Base-by-base conservation (phyloP, 805 yeast genomes). In the Yarrowia sp. region DNA sequence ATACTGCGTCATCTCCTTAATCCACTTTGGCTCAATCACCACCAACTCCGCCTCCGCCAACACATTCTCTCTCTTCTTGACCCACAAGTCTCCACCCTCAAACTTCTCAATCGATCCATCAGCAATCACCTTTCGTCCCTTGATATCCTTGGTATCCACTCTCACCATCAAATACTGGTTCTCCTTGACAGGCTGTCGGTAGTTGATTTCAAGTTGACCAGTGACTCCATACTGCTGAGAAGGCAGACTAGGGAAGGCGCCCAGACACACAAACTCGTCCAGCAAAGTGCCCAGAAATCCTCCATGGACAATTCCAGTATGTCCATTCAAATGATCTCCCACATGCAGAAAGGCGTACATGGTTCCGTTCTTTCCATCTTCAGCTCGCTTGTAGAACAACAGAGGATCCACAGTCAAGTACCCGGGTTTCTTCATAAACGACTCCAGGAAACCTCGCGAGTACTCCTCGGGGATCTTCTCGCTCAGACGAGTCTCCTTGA, bases 1-100 rank as follows among this genome's bases (percentile, higher is more conserved):
- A 33, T 61, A 45, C 38, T 61, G 57, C 10, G 74, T 73, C 64
- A 90, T 76, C 71, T 85, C 89, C 71, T 84, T 87, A 76, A 90
- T 90, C 96, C 97, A 91, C 70, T 80, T 86, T 3, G 97, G 97
- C 72, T 91, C 96, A 1, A 91, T 95, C 67, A 91, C 78, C 1
- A 89, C 77, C 74, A 96, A 89, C 36, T 76, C 77, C 0, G 91
- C 92, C 14, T 79, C 76, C 0, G 93, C 96, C 60, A 86, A 76
- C 9, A 74, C 75, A 13, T 74, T 64, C 9, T 81, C 77, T 6
- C 71, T 68, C 41, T 71, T 75, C 31, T 68, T 69, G 22, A 65
- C 69, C 38, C 38, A 47, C 47, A 61, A n/a, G 14, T 48, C 45
- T 2, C 64, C 64, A 28, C 67, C 67, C 70, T 67, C 45, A 67